Conservation (phyloP, 306 rosid genomes). For the Leucaena leucocephala region DNA sequence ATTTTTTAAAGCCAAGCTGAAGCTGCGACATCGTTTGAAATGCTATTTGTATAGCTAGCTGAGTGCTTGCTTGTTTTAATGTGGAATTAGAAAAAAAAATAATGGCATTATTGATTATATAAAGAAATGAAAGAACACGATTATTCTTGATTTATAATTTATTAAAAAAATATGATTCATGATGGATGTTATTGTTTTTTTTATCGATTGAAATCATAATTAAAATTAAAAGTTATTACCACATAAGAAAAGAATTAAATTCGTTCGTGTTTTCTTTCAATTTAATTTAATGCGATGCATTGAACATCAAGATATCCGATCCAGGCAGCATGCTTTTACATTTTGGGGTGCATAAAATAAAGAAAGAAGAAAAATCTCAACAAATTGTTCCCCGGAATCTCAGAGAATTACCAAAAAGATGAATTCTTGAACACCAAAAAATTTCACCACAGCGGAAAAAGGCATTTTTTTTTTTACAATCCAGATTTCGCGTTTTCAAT, state of each 20-base stretch:
- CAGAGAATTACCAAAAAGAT: not conserved
- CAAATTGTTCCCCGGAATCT: not conserved
- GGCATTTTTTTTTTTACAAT: not conserved
- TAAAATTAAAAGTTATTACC: too few species aligned
- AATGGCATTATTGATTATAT: too few species aligned
- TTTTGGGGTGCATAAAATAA: constrained; percentile 2
- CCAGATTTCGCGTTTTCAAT: constrained; percentile 23
- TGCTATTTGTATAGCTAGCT: not conserved
- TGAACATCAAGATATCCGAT: not conserved
- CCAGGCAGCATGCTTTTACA: not conserved
- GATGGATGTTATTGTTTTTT: too few species aligned
- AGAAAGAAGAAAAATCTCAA: not conserved
- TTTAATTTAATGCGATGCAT: not conserved
- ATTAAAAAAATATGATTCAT: too few species aligned
- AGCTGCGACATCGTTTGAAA: not conserved
- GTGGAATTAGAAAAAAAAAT: too few species aligned
- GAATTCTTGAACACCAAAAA: not conserved
- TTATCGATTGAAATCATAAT: too few species aligned
- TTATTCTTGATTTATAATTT: too few species aligned
- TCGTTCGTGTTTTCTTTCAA: not conserved
- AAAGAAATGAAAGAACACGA: too few species aligned
- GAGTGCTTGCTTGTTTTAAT: too few species aligned
- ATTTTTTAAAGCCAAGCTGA: not conserved
- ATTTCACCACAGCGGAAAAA: not conserved
- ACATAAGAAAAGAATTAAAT: not conserved